These are phyloP conservation scores for Candida gorgasii DNA, from an alignment of 805 yeast species.

Conservation along the genomic window DNA sequence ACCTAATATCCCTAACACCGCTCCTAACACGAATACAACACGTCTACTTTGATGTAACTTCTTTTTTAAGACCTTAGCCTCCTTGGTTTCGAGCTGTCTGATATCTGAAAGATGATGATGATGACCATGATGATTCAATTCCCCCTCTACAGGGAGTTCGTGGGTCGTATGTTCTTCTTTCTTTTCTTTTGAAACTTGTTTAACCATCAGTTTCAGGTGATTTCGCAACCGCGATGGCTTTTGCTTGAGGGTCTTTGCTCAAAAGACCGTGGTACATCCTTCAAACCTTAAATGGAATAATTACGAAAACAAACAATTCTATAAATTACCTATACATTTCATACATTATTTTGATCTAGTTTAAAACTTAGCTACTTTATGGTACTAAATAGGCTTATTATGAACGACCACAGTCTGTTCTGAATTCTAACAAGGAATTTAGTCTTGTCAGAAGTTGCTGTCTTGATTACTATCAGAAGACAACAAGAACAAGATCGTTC, in stretches of 20 bases:
- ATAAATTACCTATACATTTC: constrained; percentile 7
- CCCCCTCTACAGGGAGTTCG: constrained; percentile 12
- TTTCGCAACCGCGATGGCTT: constrained; percentile 5
- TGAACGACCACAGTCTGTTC: too few relatives aligned
- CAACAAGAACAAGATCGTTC: too few relatives aligned
- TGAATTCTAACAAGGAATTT: too few relatives aligned
- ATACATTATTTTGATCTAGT: background rate
- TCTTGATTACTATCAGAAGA: too few relatives aligned
- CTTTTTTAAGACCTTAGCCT: constrained; percentile 20
- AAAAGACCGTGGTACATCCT: too few relatives aligned
- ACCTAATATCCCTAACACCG: constrained; percentile 63
- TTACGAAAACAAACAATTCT: too few relatives aligned
- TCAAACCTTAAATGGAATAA: too few relatives aligned
- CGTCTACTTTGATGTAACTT: constrained; percentile 52
- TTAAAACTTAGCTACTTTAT: background rate
- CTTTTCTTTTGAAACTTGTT: constrained; percentile 12
- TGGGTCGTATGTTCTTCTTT: background rate
- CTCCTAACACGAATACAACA: constrained; percentile 66
- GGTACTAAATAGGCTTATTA: too few relatives aligned
- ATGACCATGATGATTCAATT: constrained; percentile 29
- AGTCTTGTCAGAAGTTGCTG: too few relatives aligned
- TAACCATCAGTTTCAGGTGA: constrained; percentile 14
- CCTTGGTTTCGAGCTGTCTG: constrained; percentile 1
- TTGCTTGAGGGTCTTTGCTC: too few relatives aligned
- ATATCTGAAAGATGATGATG: constrained; percentile 42